Evolutionary conservation across 1,139 yeast genomes (phyloP).

Genomic region (Kodamaea sp.): DNA sequence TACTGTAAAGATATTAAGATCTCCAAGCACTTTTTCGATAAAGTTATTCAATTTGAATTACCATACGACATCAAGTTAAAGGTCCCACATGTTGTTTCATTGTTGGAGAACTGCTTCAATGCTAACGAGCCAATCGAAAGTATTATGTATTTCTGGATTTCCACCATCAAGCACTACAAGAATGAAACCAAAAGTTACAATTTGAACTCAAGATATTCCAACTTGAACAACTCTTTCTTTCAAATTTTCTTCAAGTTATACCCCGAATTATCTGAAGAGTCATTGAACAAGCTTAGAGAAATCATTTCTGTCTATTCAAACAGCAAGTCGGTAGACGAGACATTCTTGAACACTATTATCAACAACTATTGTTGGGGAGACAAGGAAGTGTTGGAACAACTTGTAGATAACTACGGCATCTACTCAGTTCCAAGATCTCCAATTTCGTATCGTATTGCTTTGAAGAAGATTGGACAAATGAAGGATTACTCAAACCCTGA

Average conservation of each 20-base stretch:
- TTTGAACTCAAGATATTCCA: constrained; percentile 59
- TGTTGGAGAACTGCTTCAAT: constrained; percentile 63
- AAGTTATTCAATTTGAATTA: constrained; percentile 64
- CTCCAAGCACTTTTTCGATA: constrained; percentile 72
- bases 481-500: constrained; percentile 52
- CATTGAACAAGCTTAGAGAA: constrained; percentile 58
- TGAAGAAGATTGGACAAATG: constrained; percentile 73
- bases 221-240: constrained; percentile 70
- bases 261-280: constrained; percentile 56
- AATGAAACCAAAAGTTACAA: constrained; percentile 26
- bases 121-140: constrained; percentile 58
- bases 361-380: constrained; percentile 74
- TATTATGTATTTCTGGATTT: constrained; percentile 64
- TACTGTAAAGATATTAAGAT: constrained; percentile 72
- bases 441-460: constrained; percentile 72
- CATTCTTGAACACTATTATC: constrained; percentile 76
- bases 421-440: constrained; percentile 63
- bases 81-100: constrained; percentile 71
- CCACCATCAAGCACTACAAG: constrained; percentile 60
- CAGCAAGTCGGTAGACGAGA: constrained; percentile 65
- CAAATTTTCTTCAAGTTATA: constrained; percentile 63
- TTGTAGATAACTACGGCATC: constrained; percentile 60
- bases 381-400: constrained; percentile 61
- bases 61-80: constrained; percentile 75
- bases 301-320: constrained; percentile 59